These are phyloP conservation scores for Gossypium ekmanianum DNA, from an alignment of 345 rosid genomes.

Conservation along the genomic window DNA sequence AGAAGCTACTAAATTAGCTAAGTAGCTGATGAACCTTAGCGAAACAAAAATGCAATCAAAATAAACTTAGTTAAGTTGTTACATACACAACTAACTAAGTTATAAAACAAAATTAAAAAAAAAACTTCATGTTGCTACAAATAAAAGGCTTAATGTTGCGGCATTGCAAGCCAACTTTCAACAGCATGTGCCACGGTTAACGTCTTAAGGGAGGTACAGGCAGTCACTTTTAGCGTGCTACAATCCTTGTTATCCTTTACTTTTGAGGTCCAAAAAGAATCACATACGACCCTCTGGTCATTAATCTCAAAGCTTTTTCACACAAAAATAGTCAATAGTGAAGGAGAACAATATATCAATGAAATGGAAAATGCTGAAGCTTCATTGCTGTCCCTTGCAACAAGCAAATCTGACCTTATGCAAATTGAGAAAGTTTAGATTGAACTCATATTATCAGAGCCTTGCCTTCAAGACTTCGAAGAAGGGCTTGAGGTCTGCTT, in stretches of 20 bases:
- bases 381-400: conserved; percentile 21
- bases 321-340: background rate
- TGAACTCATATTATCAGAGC: conserved; percentile 27
- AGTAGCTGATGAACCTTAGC: too few relatives aligned
- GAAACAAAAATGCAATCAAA: too few relatives aligned
- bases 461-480: conserved; percentile 46
- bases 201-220: conserved; percentile 16
- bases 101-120: too few relatives aligned
- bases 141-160: too few relatives aligned
- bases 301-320: conserved; percentile 21
- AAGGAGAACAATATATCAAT: background rate
- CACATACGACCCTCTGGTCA: conserved; percentile 12
- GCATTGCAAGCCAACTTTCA: too few relatives aligned
- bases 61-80: too few relatives aligned
- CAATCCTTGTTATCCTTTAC: conserved; percentile 17
- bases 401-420: conserved; percentile 6
- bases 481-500: conserved; percentile 37
- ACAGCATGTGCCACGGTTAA: background rate
- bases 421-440: conserved; percentile 11
- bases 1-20: too few relatives aligned
- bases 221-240: conserved; percentile 9
- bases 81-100: too few relatives aligned
- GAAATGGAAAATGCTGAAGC: conserved; percentile 35
- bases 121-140: too few relatives aligned
- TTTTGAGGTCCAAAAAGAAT: background rate